These are phyloP conservation scores for Tolypocladium inflatum DNA, from an alignment of 2,329 filamentous ascomycete species.

Conservation along the genomic window DNA sequence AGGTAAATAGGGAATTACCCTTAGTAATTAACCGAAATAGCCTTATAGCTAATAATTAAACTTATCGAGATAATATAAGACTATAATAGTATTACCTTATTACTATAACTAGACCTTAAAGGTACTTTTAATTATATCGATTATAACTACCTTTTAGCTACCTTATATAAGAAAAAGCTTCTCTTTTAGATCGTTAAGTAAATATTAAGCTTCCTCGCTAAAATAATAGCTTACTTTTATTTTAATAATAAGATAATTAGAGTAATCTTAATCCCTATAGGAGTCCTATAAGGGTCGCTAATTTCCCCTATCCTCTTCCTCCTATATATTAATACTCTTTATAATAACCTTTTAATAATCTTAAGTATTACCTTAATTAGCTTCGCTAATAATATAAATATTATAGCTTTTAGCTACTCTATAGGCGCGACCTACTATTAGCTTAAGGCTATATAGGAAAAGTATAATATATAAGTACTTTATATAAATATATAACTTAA, in stretches of 20 bases:
- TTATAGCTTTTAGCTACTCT: background rate
- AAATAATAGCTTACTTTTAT: background rate
- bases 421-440: too few species aligned
- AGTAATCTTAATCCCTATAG: background rate
- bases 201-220: background rate
- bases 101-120: background rate
- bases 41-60: background rate
- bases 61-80: too few species aligned
- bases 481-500: too few species aligned
- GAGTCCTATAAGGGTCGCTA: background rate
- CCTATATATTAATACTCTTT: background rate
- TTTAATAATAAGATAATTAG: slow-evolving; percentile 1
- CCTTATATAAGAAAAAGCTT: background rate
- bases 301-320: background rate
- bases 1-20: background rate
- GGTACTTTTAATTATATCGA: background rate
- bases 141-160: background rate
- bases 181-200: background rate
- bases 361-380: background rate
- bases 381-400: background rate
- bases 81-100: background rate
- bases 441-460: too few species aligned
- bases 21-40: too few species aligned
- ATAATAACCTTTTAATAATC: background rate
- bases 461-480: too few species aligned